Conservation (phyloP, 202 grass and related monocot genomes). For the Elaeis oleifera region DNA sequence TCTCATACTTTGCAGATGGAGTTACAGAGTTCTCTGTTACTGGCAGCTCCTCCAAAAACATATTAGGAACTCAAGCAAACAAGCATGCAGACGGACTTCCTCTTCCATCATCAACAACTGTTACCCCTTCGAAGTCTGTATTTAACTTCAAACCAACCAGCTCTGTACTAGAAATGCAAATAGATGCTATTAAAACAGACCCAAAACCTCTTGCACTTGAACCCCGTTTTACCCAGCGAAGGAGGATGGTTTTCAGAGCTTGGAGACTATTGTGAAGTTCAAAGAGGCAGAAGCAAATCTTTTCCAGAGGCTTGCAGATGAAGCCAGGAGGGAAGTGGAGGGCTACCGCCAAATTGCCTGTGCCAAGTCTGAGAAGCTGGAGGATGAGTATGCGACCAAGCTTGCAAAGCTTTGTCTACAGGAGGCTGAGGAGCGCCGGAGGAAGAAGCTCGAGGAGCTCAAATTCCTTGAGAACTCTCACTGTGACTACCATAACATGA, state of each 20-base stretch:
- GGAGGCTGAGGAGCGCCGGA: constrained; percentile 71
- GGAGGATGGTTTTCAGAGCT: constrained; percentile 72
- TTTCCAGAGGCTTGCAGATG: constrained; percentile 80
- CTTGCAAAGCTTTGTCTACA: constrained; percentile 58
- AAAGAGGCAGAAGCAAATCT: constrained; percentile 98
- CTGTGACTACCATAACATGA: constrained; percentile 94
- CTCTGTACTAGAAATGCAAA: constrained; percentile 50
- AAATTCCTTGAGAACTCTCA: constrained; percentile 80
- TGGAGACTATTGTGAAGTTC: constrained; percentile 93
- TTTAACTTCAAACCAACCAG: constrained; percentile 69
- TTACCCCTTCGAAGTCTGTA: constrained; percentile 38
- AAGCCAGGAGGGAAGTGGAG: constrained; percentile 73
- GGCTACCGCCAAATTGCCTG: constrained; percentile 61
- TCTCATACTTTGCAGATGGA: constrained; percentile 46
- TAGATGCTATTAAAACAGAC: constrained; percentile 48
- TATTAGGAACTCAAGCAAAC: constrained; percentile 54
- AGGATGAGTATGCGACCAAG: constrained; percentile 63
- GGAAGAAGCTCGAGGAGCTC: constrained; percentile 93
- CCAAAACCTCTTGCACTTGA: constrained; percentile 52
- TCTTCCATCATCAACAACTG: constrained; percentile 38
- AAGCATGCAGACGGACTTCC: constrained; percentile 49
- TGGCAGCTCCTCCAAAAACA: constrained; percentile 71
- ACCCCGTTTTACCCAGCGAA: constrained; percentile 52
- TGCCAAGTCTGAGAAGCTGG: constrained; percentile 62
- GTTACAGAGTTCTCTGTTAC: constrained; percentile 96